These are phyloP conservation scores for Castanea crenata DNA, from an alignment of 306 rosid genomes.

Conservation along the genomic window DNA sequence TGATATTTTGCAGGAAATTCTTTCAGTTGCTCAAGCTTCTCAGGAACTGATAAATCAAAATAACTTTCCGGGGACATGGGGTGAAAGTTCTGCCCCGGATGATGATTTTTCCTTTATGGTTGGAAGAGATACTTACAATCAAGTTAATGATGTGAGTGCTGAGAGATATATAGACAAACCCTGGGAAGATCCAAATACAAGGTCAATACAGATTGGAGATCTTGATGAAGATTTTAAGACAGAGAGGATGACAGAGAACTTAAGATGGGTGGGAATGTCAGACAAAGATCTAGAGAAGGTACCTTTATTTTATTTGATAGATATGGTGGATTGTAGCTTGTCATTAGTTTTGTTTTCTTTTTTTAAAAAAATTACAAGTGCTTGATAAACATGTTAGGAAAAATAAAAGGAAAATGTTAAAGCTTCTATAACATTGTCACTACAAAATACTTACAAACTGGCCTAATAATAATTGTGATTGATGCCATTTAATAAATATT, in stretches of 20 bases:
- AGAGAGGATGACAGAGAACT: slow-evolving; percentile 57
- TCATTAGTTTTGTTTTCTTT: background rate
- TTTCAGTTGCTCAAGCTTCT: slow-evolving; percentile 78
- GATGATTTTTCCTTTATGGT: slow-evolving; percentile 71
- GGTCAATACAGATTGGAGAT: slow-evolving; percentile 52
- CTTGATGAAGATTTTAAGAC: slow-evolving; percentile 51
- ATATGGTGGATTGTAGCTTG: too few relatives aligned
- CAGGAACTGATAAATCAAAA: slow-evolving; percentile 59
- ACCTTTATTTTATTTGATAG: background rate
- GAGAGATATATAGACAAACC: slow-evolving; percentile 42
- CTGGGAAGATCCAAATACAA: slow-evolving; percentile 56
- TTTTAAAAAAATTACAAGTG: background rate
- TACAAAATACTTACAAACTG: too few relatives aligned
- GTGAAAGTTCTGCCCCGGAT: slow-evolving; percentile 34
- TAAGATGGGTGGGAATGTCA: slow-evolving; percentile 92
- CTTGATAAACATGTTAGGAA: background rate
- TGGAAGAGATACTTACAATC: slow-evolving; percentile 33
- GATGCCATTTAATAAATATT: too few relatives aligned
- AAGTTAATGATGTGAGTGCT: slow-evolving; percentile 28
- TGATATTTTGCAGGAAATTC: slow-evolving; percentile 82
- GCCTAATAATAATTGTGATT: too few relatives aligned
- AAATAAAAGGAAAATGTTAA: background rate
- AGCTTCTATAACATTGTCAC: too few relatives aligned
- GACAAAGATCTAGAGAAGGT: slow-evolving; percentile 64
- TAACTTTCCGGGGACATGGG: slow-evolving; percentile 32